Evolutionary conservation across 2,329 filamentous ascomycete genomes (phyloP).

Genomic region (Aschersonia sp.): DNA sequence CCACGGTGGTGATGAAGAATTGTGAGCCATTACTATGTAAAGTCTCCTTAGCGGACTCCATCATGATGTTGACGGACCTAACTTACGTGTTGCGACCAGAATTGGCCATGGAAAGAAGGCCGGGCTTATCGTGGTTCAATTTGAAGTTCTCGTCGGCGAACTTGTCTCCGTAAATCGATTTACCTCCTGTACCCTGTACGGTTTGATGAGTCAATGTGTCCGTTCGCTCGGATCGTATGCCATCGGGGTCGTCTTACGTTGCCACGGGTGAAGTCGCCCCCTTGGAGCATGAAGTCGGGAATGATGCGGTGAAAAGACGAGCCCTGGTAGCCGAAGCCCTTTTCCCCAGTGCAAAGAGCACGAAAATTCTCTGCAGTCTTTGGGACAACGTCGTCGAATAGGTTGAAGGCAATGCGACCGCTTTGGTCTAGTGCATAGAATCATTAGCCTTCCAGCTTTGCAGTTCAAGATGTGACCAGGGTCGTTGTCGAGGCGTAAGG

Average conservation of each 20-base stretch:
- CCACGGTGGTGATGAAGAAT: conserved; percentile 93
- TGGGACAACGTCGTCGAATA: conserved; percentile 75
- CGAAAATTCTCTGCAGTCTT: conserved; percentile 81
- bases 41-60: background rate
- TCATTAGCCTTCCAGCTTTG: conserved; percentile 1
- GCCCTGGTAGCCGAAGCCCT: conserved; percentile 70
- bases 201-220: conserved; percentile 3
- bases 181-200: conserved; percentile 68
- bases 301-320: conserved; percentile 90
- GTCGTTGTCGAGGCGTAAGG: background rate
- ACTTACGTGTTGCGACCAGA: conserved; percentile 81
- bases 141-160: conserved; percentile 89
- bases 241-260: conserved; percentile 47
- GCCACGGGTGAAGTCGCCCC: conserved; percentile 84
- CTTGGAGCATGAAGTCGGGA: conserved; percentile 88
- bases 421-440: conserved; percentile 38
- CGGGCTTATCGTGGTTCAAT: conserved; percentile 56
- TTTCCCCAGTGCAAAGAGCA: conserved; percentile 65
- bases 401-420: conserved; percentile 77
- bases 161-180: conserved; percentile 92
- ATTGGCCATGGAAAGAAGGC: conserved; percentile 89
- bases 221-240: background rate
- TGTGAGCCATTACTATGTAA: conserved; percentile 76
- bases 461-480: background rate
- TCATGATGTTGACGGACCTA: background rate